Percentiles rank a stretch among this genome's conserved stretches.
Conservation (phyloP, 2,329 filamentous ascomycete species). For the Rhynchosporium graminicola region DNA sequence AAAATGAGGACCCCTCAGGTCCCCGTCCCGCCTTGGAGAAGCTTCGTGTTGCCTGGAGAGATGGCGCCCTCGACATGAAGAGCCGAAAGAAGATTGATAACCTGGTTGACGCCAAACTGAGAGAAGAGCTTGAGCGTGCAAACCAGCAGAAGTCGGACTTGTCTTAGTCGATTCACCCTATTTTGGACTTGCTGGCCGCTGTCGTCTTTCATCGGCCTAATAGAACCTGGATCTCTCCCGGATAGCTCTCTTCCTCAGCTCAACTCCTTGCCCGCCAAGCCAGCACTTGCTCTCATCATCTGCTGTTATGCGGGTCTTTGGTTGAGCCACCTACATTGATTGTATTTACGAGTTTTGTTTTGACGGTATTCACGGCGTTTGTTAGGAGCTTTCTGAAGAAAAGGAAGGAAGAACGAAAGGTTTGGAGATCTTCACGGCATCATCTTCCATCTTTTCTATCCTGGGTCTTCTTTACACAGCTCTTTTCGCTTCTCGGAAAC, state of each 20-base stretch:
- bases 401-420: slow-evolving; percentile 16
- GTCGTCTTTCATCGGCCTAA: background rate
- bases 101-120: slow-evolving; percentile 52
- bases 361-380: slow-evolving; percentile 40
- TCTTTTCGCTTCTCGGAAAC: slow-evolving; percentile 16
- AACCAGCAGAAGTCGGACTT: slow-evolving; percentile 31
- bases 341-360: slow-evolving; percentile 32
- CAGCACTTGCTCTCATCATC: slow-evolving; percentile 20
- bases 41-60: slow-evolving; percentile 53
- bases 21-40: slow-evolving; percentile 51
- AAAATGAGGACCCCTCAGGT: slow-evolving; percentile 45
- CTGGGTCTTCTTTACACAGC: slow-evolving; percentile 26
- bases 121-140: slow-evolving; percentile 50
- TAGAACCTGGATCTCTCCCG: slow-evolving; percentile 12
- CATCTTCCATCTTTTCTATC: slow-evolving; percentile 22
- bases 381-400: slow-evolving; percentile 35
- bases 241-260: slow-evolving; percentile 15
- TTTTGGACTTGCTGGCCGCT: slow-evolving; percentile 11
- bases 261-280: slow-evolving; percentile 12
- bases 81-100: slow-evolving; percentile 58
- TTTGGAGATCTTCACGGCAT: slow-evolving; percentile 38
- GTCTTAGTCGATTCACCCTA: slow-evolving; percentile 22
- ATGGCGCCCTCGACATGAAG: slow-evolving; percentile 54
- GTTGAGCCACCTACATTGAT: slow-evolving; percentile 28
- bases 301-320: slow-evolving; percentile 30